Evolutionary conservation across 2,329 filamentous ascomycete species (phyloP).

Genomic region (Monosporascus sp.): DNA sequence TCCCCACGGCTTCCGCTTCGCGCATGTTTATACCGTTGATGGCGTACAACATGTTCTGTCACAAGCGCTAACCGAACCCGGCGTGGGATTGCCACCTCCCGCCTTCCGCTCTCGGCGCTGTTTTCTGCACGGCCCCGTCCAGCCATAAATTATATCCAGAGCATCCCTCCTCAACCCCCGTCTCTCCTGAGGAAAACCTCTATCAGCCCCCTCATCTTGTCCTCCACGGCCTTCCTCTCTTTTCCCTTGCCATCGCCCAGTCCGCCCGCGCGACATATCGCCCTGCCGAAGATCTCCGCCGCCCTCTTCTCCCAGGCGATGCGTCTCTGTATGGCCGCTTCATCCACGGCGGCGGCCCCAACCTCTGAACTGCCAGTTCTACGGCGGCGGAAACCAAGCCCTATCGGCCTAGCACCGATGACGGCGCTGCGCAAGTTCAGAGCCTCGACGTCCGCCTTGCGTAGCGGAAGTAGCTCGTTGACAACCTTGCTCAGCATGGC

Average conservation of each 20-base stretch:
- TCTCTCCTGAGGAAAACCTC: conserved; percentile 60
- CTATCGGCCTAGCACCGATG: conserved; percentile 24
- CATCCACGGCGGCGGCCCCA: conserved; percentile 19
- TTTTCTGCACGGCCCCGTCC: too few species aligned
- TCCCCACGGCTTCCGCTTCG: too few species aligned
- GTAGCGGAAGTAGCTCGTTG: conserved; percentile 40
- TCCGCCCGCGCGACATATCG: conserved; percentile 50
- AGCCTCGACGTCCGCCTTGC: conserved; percentile 30
- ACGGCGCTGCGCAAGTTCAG: conserved; percentile 19
- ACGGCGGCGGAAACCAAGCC: conserved; percentile 40
- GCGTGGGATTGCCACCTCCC: too few species aligned
- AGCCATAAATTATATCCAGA: too few species aligned
- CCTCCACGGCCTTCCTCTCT: conserved; percentile 55
- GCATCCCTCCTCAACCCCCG: background rate
- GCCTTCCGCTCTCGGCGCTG: too few species aligned
- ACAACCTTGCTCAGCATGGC: conserved; percentile 61
- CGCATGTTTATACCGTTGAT: too few species aligned
- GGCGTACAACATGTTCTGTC: too few species aligned
- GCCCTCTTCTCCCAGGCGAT: conserved; percentile 55
- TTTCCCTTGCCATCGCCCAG: conserved; percentile 31
- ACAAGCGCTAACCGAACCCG: too few species aligned
- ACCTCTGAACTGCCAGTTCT: conserved; percentile 10
- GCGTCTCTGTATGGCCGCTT: conserved; percentile 47
- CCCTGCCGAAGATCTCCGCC: conserved; percentile 58
- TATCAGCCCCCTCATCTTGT: conserved; percentile 59